Conservation (phyloP, 805 yeast species). For the Barnettozyma botsteinii region DNA sequence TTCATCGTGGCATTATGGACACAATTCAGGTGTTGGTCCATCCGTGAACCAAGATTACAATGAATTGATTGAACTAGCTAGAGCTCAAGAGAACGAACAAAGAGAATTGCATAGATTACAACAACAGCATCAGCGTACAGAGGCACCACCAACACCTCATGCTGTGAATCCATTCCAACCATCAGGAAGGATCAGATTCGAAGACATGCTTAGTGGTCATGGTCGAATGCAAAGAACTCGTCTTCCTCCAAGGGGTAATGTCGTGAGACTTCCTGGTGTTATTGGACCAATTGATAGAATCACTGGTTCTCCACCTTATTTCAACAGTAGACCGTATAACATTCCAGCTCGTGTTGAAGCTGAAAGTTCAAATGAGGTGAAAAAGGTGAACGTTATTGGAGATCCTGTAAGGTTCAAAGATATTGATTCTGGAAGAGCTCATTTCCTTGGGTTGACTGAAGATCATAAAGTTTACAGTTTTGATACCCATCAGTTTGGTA, state of each 20-base stretch:
- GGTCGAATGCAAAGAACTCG: background rate
- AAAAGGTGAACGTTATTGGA: constrained; percentile 17
- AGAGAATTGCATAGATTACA: background rate
- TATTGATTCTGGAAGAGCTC: constrained; percentile 59
- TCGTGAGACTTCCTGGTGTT: constrained; percentile 2
- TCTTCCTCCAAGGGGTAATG: background rate
- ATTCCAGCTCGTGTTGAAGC: background rate
- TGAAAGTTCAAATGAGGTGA: constrained; percentile 3
- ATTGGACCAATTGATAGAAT: background rate
- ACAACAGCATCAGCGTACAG: background rate
- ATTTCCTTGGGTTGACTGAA: constrained; percentile 54
- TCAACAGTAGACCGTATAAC: background rate
- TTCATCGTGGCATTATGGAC: constrained; percentile 35
- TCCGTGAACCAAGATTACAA: constrained; percentile 31
- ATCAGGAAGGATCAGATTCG: too few species aligned
- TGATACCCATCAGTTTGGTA: constrained; percentile 7
- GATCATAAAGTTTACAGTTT: constrained; percentile 33
- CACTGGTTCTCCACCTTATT: background rate
- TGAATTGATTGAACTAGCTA: constrained; percentile 8
- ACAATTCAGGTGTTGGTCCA: constrained; percentile 36
- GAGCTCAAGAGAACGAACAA: constrained; percentile 9
- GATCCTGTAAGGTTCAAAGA: constrained; percentile 34
- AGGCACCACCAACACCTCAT: too few species aligned
- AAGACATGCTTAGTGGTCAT: too few species aligned
- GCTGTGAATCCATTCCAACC: too few species aligned